These are phyloP conservation scores for apple (Malus domestica) DNA, from an alignment of 306 rosid genomes.

Conservation along the genomic window ASM211411v1 NC_041803.1:15499501-15500000, in stretches of 20 bases:
- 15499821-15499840: constrained; percentile 88
- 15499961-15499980: constrained; percentile 96
- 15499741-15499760: constrained; percentile 14
- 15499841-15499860: constrained; percentile 46
- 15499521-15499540: not conserved
- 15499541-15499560: not conserved
- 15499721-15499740: not conserved
- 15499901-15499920: constrained; percentile 15
- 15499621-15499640: constrained; percentile 79
- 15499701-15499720: constrained; percentile 9
- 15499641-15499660: constrained; percentile 90
- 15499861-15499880: constrained; percentile 8
- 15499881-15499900: not conserved
- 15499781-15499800: constrained; percentile 83
- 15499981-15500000: constrained; percentile 65
- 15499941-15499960: constrained; percentile 99
- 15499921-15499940: constrained; percentile 21
- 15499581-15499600: constrained; percentile 89
- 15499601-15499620: constrained; percentile 96
- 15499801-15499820: constrained; percentile 93
- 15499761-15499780: constrained; percentile 62
- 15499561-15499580: constrained; percentile 12
- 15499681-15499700: constrained; percentile 30
- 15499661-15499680: constrained; percentile 90
- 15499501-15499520: not conserved